Base-by-base conservation (phyloP, 2,329 filamentous ascomycete genomes). In the Aphanocladium album region DNA sequence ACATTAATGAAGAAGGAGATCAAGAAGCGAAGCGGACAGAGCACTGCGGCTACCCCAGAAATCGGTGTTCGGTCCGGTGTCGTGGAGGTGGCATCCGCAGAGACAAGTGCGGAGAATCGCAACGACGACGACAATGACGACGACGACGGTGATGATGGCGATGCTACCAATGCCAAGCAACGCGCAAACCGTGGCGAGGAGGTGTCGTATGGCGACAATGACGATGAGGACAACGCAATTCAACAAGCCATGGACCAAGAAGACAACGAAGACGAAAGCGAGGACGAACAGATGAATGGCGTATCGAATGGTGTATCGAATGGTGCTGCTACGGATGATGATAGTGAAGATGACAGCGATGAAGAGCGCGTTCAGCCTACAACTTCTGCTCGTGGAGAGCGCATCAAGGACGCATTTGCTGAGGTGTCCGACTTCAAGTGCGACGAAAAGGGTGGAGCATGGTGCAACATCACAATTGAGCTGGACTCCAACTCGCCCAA, bases 141-240 rank as follows among this genome's bases (percentile, higher is more conserved):
- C 25, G 87, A 89, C 45, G 89, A 90, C 61, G 84, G 87, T n/a
- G 88, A 86, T 30, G 93, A 95, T 58, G 87, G 86, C 60, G 90
- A 96, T 70, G 91, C 84, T 54, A 93, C 86, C 4, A 85, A 83
- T 64, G 85, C 85, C 67, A 96, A 91, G 76, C 83, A 87, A 69
- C 85, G 83, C 67, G 85, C 86, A 50, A 95, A 96, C 72, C 87
- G 90, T 45, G 80, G 83, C 57, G 90, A 96, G 74, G 90, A 89
- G 33, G 87, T 93, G 2, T 95, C 91, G 16, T 98, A 97, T 67
- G 93, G 91, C 43, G 90, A 88, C 37, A 96, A 96, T 51, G 95
- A 98, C 70, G 93, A 96, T 5, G 93, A 93, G 4, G 95, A 98
- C 69, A 84, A 91, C 66, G 87, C 83, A 39, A 86, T 96, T 59